phyloP scores from a whole-genome alignment of 2,329 filamentous ascomycete species.

The Monilinia vaccinii-corymbosi region DNA sequence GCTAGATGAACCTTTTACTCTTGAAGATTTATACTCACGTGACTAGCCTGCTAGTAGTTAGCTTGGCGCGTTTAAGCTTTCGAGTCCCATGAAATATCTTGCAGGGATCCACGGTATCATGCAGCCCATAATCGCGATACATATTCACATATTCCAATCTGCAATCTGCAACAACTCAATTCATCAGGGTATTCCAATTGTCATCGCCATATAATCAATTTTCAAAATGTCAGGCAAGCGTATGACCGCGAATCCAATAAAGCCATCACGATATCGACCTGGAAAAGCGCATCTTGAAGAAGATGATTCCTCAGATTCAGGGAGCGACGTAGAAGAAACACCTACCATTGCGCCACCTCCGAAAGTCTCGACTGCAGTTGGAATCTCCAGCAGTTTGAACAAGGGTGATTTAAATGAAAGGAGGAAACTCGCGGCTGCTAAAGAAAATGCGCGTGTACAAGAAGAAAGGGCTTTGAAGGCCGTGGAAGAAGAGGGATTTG shows the following conservation, averaged over 20 bases:
- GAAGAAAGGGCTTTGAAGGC: constrained; percentile 35
- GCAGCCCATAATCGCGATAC: constrained; percentile 1
- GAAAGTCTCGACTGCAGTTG: constrained; percentile 47
- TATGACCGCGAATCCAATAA: constrained; percentile 86
- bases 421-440: constrained; percentile 37
- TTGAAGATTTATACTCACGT: no score
- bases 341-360: constrained; percentile 42
- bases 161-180: neutral
- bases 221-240: constrained; percentile 58
- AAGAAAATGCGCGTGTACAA: constrained; percentile 39
- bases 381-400: constrained; percentile 44
- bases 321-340: constrained; percentile 38
- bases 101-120: neutral
- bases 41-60: neutral
- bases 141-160: constrained; percentile 11
- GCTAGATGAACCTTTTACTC: neutral
- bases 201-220: neutral
- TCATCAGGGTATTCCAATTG: neutral
- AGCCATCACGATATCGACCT: constrained; percentile 73
- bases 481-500: constrained; percentile 51
- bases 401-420: constrained; percentile 45
- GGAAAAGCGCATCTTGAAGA: constrained; percentile 60
- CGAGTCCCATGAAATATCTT: neutral
- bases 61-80: neutral
- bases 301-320: constrained; percentile 42